Evolutionary conservation across 2,329 filamentous ascomycete species (phyloP).

Genomic region (Grosmannia serpens): DNA sequence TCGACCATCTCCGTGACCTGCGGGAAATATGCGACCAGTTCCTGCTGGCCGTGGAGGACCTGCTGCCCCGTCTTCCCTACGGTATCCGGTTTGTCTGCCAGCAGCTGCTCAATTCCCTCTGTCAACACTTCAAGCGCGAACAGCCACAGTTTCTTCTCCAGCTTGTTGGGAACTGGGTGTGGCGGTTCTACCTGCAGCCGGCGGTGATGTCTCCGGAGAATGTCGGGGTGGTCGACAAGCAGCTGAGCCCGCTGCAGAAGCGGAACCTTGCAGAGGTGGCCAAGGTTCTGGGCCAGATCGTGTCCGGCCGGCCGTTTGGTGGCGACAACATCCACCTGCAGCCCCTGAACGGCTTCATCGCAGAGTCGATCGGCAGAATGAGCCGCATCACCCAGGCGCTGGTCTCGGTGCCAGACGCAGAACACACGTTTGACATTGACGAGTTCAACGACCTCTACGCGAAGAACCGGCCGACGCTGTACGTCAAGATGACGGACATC

Average conservation of each 20-base stretch:
- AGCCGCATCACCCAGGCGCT: constrained; percentile 64
- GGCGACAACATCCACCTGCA: constrained; percentile 93
- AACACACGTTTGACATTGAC: constrained; percentile 92
- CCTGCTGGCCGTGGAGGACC: constrained; percentile 69
- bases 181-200: constrained; percentile 87
- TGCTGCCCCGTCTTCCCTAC: constrained; percentile 81
- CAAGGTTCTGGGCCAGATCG: constrained; percentile 83
- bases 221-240: constrained; percentile 83
- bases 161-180: constrained; percentile 81
- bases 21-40: constrained; percentile 91
- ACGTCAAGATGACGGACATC: constrained; percentile 97
- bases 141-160: constrained; percentile 68
- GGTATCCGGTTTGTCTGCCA: constrained; percentile 80
- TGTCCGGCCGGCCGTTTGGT: constrained; percentile 79
- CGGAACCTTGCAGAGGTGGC: constrained; percentile 82
- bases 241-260: constrained; percentile 82
- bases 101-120: constrained; percentile 71
- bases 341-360: constrained; percentile 83
- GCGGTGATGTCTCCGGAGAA: constrained; percentile 84
- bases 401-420: constrained; percentile 75
- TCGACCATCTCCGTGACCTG: constrained; percentile 86
- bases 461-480: constrained; percentile 92
- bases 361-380: constrained; percentile 71
- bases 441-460: constrained; percentile 98
- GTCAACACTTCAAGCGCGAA: constrained; percentile 68